phyloP scores from a whole-genome alignment of 129 eudicot genomes.

The Chrysanthemum seticuspe region DNA sequence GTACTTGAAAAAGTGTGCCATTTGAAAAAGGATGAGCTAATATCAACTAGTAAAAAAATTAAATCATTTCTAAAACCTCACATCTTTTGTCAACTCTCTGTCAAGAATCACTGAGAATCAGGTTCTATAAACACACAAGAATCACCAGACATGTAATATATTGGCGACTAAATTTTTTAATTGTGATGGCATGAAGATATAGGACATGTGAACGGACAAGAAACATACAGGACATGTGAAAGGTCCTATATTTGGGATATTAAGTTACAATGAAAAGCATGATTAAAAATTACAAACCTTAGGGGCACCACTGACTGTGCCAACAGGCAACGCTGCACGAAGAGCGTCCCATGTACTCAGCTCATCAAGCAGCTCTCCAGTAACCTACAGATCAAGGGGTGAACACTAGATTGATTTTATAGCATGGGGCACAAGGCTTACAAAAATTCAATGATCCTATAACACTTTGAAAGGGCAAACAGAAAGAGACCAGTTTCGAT shows the following conservation, averaged over 20 bases:
- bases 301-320: conserved; percentile 99
- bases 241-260: neutral
- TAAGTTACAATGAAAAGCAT: neutral
- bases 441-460: neutral
- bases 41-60: no score
- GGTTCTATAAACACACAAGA: no score
- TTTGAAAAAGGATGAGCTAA: no score
- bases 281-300: conserved; percentile 49
- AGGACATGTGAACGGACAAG: neutral
- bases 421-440: neutral
- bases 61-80: no score
- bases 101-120: no score
- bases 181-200: neutral
- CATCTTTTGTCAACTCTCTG: no score
- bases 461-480: neutral
- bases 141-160: neutral
- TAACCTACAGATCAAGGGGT: conserved; percentile 52
- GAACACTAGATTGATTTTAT: neutral
- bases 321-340: conserved; percentile 98
- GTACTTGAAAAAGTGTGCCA: no score
- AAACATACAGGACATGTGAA: neutral
- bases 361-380: conserved; percentile 77
- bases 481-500: conserved; percentile 10
- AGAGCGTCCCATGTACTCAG: conserved; percentile 93
- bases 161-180: neutral